Evolutionary conservation across 2,329 filamentous ascomycete species (phyloP), one percentile per base, ranked within the genome.

Genomic region (Rhynchosporium agropyri): DNA sequence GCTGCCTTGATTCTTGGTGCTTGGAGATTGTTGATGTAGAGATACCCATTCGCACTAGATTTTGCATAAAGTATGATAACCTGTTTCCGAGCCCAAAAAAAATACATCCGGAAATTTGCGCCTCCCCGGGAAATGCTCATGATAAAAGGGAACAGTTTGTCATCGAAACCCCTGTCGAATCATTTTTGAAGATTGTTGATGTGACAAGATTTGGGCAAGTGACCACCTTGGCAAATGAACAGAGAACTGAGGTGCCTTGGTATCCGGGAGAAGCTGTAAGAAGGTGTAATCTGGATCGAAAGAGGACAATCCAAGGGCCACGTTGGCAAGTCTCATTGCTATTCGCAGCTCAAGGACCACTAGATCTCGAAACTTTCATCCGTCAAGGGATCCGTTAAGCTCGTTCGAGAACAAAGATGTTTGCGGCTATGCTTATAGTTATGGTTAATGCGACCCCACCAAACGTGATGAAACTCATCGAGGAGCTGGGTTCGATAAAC

Each of bases 1-100:
- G 86, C 86, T 1, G 87, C 87, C 20, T 75, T 89, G 72, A 74
- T 89, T 74, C 79, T 89, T 69, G 87, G 87, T 87, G 86, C 86
- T 67, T 89, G 87, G 87, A 81, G 87, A 70, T 75, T 89, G 75
- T 80, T 89, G 71, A 89, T 89, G 86, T 89, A 75, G 74, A 65
- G 33, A 57, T 59, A 53, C 58, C 48, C 43, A 49, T 26, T 40
- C 51, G 29, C 40, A 10, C 10, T 36, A 31, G 43, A 46, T n/a
- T 28, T 46, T 46, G 43, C 9, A 46, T 46, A 20, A 46, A 46
- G n/a, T 20, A 20, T 20, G 15, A 28, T 36, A 12, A 20, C 28
- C 45, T 38, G 8, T 12, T 50, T 38, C 28, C 29, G 26, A 10
- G 38, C 10, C 48, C n/a, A 42, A 26, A 48, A 58, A 4, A 20